phyloP scores from a whole-genome alignment of 192 early-diverging fungal species.

The Funneliformis mosseae region DNA sequence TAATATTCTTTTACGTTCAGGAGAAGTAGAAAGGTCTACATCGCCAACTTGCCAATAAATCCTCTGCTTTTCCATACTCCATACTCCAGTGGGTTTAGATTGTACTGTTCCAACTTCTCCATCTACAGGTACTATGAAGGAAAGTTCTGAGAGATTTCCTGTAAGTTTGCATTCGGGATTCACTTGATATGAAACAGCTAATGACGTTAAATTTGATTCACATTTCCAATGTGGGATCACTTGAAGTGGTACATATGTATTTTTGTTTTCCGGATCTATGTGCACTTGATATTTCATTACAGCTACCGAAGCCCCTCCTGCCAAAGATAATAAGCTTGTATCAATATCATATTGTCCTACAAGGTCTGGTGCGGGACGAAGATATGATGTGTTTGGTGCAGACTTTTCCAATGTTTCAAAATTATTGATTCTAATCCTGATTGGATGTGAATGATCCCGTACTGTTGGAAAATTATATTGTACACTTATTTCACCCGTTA shows the following conservation, averaged over 20 bases:
- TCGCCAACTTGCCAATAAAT: conserved; percentile 55
- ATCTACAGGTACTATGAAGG: conserved; percentile 51
- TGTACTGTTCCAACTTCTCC: conserved; percentile 50
- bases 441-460: background rate
- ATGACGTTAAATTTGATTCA: conserved; percentile 48
- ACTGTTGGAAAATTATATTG: conserved; percentile 34
- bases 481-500: conserved; percentile 56
- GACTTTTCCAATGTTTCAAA: conserved; percentile 41
- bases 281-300: conserved; percentile 49
- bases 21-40: conserved; percentile 15
- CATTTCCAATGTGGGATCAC: conserved; percentile 57
- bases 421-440: conserved; percentile 26
- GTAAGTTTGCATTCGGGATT: conserved; percentile 41
- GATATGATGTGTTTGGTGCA: conserved; percentile 42
- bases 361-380: conserved; percentile 34
- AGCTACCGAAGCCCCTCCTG: conserved; percentile 25
- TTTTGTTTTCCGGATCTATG: conserved; percentile 33
- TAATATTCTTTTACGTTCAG: conserved; percentile 17
- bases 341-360: conserved; percentile 46
- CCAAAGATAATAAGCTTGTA: conserved; percentile 38
- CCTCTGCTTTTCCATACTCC: conserved; percentile 52
- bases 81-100: conserved; percentile 51
- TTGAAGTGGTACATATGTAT: conserved; percentile 39
- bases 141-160: conserved; percentile 40
- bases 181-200: conserved; percentile 53